Percentiles rank a stretch among this genome's conserved stretches.
phyloP scores from a whole-genome alignment of 805 yeast genomes.

The Zygosaccharomyces lentus region DNA sequence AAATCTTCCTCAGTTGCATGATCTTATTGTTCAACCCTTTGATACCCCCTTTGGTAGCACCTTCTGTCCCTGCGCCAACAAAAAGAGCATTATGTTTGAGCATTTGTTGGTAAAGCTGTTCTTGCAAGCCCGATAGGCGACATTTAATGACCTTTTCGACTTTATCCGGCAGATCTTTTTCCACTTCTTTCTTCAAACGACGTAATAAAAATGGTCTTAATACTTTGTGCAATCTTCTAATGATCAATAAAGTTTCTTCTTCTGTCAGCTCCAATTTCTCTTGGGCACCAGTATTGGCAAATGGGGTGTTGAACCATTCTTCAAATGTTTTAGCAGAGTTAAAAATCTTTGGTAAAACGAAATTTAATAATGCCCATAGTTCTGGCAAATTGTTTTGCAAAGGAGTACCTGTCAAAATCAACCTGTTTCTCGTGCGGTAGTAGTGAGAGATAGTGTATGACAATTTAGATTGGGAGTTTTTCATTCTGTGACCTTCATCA shows the following conservation, averaged over 20 bases:
- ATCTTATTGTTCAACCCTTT: slow-evolving; percentile 77
- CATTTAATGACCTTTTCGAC: slow-evolving; percentile 80
- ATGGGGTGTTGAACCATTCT: slow-evolving; percentile 88
- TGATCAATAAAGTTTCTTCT: slow-evolving; percentile 78
- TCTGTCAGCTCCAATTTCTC: slow-evolving; percentile 77
- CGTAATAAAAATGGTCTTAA: slow-evolving; percentile 78
- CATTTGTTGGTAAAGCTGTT: slow-evolving; percentile 71
- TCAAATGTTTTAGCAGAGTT: slow-evolving; percentile 82
- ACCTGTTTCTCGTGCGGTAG: slow-evolving; percentile 70
- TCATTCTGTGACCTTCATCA: slow-evolving; percentile 90
- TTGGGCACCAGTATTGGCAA: slow-evolving; percentile 78
- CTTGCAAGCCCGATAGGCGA: slow-evolving; percentile 69
- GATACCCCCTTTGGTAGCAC: slow-evolving; percentile 59
- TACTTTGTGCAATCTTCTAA: slow-evolving; percentile 81
- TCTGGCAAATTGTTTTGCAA: slow-evolving; percentile 81
- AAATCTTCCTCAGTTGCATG: slow-evolving; percentile 80
- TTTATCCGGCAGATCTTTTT: slow-evolving; percentile 79
- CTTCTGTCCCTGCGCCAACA: slow-evolving; percentile 55
- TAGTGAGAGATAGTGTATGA: slow-evolving; percentile 66
- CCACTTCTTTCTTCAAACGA: slow-evolving; percentile 83
- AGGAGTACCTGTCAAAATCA: slow-evolving; percentile 85
- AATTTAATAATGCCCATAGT: slow-evolving; percentile 78
- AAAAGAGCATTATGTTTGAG: slow-evolving; percentile 64
- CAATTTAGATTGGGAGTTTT: slow-evolving; percentile 69
- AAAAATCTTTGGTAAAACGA: slow-evolving; percentile 78